These are phyloP conservation scores for Chloranthus sessilifolius DNA, from an alignment of 164 flowering plant genomes.

Conservation along the genomic window DNA sequence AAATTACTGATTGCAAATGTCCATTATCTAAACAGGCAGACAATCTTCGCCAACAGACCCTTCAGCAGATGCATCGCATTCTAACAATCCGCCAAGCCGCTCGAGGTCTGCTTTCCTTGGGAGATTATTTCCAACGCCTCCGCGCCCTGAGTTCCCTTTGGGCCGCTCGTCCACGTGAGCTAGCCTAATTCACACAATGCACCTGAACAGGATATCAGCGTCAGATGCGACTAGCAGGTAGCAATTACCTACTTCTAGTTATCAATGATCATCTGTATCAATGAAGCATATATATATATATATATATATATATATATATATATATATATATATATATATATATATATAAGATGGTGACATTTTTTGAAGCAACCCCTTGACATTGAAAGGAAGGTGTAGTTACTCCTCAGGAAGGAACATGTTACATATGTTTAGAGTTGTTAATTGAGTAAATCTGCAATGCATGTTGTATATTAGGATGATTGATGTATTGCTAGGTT, in stretches of 20 bases:
- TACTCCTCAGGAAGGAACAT: slow-evolving; percentile 5
- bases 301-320: not conserved
- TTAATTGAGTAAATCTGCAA: not conserved
- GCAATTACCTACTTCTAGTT: slow-evolving; percentile 2
- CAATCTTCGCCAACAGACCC: slow-evolving; percentile 67
- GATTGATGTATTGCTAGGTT: not conserved
- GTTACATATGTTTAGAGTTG: not conserved
- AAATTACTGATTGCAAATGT: not conserved
- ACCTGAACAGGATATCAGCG: not conserved
- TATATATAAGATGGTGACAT: slow-evolving; percentile 6
- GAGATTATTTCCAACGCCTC: slow-evolving; percentile 84
- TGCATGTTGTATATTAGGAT: slow-evolving; percentile 14
- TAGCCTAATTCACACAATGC: slow-evolving; percentile 25
- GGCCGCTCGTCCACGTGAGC: slow-evolving; percentile 62
- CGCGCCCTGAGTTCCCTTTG: slow-evolving; percentile 70
- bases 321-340: slow-evolving; percentile 1
- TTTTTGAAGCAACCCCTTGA: slow-evolving; percentile 7
- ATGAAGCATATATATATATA: not conserved
- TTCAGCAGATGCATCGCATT: slow-evolving; percentile 61
- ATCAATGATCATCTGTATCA: not conserved
- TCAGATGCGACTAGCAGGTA: slow-evolving; percentile 1
- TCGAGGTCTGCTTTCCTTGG: slow-evolving; percentile 65
- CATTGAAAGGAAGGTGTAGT: slow-evolving; percentile 20
- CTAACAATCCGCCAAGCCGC: slow-evolving; percentile 81
- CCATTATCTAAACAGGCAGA: slow-evolving; percentile 55